A percentile compares a stretch with the other conserved stretches of the same genome.
Evolutionary conservation across 495 filamentous ascomycete species (phyloP).

Genomic region (Aspergillus avenaceus): DNA sequence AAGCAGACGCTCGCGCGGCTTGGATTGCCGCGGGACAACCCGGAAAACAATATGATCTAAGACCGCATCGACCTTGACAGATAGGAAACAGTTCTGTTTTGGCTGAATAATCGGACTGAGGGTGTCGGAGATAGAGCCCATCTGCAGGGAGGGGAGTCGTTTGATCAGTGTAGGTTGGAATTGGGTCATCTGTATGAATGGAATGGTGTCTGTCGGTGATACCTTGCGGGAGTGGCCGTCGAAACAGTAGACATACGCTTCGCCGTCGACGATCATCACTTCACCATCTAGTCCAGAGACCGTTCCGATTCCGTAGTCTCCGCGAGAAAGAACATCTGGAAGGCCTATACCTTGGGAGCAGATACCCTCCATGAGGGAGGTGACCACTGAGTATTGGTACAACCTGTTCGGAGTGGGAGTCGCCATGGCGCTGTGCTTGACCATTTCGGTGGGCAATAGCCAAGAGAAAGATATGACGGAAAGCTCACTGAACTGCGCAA

Average conservation of each 20-base stretch:
- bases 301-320: constrained; percentile 51
- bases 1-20: constrained; percentile 31
- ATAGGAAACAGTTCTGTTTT: constrained; percentile 10
- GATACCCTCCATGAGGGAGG: constrained; percentile 49
- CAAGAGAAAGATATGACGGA: too few relatives aligned
- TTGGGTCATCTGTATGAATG: constrained; percentile 1
- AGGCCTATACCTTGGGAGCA: constrained; percentile 36
- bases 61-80: neutral
- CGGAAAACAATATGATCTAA: constrained; percentile 3
- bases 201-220: neutral
- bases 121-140: neutral
- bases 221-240: neutral
- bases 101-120: constrained; percentile 5
- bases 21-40: neutral
- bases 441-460: too few relatives aligned
- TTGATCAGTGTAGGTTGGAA: constrained; percentile 7
- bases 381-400: constrained; percentile 47
- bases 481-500: too few relatives aligned
- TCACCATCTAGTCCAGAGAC: constrained; percentile 47
- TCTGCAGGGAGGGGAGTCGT: neutral
- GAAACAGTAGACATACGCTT: constrained; percentile 33
- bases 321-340: constrained; percentile 32
- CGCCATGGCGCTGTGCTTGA: too few relatives aligned
- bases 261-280: constrained; percentile 46
- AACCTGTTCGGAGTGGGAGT: constrained; percentile 33